Base-by-base conservation (phyloP, 2,329 filamentous ascomycete genomes). In the Orbilia javanica region DNA sequence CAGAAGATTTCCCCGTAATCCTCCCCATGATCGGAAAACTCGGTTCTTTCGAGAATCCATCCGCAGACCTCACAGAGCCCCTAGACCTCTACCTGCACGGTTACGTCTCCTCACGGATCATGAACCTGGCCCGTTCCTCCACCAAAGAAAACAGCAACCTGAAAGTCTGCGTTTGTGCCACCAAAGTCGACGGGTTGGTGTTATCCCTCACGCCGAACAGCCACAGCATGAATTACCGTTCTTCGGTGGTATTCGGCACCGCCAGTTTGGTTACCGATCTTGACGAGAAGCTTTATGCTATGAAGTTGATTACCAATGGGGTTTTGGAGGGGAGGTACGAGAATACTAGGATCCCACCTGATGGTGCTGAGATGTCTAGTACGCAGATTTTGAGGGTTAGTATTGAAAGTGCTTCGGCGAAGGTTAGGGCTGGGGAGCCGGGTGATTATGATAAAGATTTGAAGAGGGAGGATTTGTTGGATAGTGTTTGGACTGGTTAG, bases 21-120 rank as follows among this genome's bases (percentile, higher is more conserved):
- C 87, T 97, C 1, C 93, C 93, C 79, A 95, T 96, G 93, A 92
- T 96, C 81, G 93, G 92, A 64, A 90, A 92, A 81, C 92, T 96
- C 87, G 92, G 90, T 11, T 92, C 90, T 25, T 96, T 91, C 83
- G 86, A 86, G 7, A 85, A 86, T 74, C 90, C 90, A 4, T 90
- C 88, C 67, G 87, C 89, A 15, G 86, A 87, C 65, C 83, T 88
- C 18, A 86, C 88, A 63, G 90, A 93, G 80, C 89, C 90, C 0
- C 86, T 93, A 4, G 90, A 94, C 73, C 87, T 91, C 79, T 96
- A 96, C 83, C 87, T 97, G 6, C 93, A 97, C 84, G 93, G 93
- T 82, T 96, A 95, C 84, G 90, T 95, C 81, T 92, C 90, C 76
- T 90, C 90, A 0, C 91, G 93, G 6, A 86, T 97, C 36, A 91